phyloP scores from a whole-genome alignment of 2,329 filamentous ascomycete species.

The Arthrobotrys conoides region DNA sequence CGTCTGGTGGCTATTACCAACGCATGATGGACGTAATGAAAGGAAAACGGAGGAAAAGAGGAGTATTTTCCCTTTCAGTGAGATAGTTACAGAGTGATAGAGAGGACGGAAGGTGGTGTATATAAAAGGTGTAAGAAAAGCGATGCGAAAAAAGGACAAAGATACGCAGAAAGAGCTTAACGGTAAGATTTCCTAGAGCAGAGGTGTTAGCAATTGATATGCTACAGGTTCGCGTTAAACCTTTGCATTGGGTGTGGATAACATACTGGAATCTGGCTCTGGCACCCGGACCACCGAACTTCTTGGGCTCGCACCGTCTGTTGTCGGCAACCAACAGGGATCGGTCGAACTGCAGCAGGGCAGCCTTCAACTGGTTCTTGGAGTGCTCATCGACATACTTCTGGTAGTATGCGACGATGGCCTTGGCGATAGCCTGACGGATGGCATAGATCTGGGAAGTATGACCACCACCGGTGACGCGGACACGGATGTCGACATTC shows the following conservation, averaged over 20 bases:
- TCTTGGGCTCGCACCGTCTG: constrained; percentile 99
- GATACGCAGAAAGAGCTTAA: constrained; percentile 54
- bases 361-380: constrained; percentile 99
- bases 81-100: constrained; percentile 57
- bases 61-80: constrained; percentile 33
- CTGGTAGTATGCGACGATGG: constrained; percentile 98
- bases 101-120: constrained; percentile 34
- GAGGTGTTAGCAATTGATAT: constrained; percentile 9
- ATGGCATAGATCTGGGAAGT: constrained; percentile 97
- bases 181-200: constrained; percentile 60
- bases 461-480: constrained; percentile 97
- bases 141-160: constrained; percentile 40
- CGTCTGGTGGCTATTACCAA: constrained; percentile 45
- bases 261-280: constrained; percentile 86
- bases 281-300: constrained; percentile 93
- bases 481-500: constrained; percentile 96
- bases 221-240: neutral
- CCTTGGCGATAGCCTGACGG: constrained; percentile 98
- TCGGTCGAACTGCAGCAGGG: constrained; percentile 94
- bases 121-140: constrained; percentile 57
- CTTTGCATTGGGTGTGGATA: neutral
- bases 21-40: constrained; percentile 35
- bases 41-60: constrained; percentile 37
- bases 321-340: constrained; percentile 99
- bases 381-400: constrained; percentile 99